Percentiles rank a stretch among this genome's conserved stretches.
phyloP scores from a whole-genome alignment of 1,284 basidiomycete species.

The Ceratobasidium sp. region DNA sequence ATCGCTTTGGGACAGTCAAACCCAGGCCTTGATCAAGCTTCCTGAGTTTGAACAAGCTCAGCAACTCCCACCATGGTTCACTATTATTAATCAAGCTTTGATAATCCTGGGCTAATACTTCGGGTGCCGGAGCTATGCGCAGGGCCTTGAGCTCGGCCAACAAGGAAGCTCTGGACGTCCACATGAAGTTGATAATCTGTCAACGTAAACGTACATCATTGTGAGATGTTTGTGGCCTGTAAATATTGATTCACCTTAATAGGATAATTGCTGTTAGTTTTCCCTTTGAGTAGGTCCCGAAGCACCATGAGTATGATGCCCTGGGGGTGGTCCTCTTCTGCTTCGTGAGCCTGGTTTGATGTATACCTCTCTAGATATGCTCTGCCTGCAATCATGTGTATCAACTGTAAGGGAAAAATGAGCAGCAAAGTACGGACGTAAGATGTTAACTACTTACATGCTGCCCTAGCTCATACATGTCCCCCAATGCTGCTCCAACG shows the following conservation, averaged over 20 bases:
- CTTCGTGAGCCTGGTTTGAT: neutral
- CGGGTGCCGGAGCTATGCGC: neutral
- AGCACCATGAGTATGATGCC: neutral
- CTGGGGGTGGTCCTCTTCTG: neutral
- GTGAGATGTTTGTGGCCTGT: too few relatives aligned
- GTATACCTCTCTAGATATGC: neutral
- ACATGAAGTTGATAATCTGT: neutral
- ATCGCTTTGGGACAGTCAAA: too few relatives aligned
- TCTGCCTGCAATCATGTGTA: neutral
- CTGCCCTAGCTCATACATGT: neutral
- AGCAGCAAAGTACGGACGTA: neutral
- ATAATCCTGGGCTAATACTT: neutral
- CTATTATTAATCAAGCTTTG: neutral
- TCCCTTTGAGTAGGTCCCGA: neutral
- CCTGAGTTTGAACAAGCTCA: neutral
- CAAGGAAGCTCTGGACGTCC: neutral
- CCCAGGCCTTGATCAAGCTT: too few relatives aligned
- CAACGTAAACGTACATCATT: neutral
- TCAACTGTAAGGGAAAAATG: neutral
- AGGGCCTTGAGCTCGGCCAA: neutral
- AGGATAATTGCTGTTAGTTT: constrained; percentile 2
- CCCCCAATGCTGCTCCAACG: neutral
- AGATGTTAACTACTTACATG: neutral
- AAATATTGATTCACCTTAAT: neutral
- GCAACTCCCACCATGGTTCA: constrained; percentile 1